phyloP scores from a whole-genome alignment of 257 asterid species.

The Oldenlandia corymbosa region DNA sequence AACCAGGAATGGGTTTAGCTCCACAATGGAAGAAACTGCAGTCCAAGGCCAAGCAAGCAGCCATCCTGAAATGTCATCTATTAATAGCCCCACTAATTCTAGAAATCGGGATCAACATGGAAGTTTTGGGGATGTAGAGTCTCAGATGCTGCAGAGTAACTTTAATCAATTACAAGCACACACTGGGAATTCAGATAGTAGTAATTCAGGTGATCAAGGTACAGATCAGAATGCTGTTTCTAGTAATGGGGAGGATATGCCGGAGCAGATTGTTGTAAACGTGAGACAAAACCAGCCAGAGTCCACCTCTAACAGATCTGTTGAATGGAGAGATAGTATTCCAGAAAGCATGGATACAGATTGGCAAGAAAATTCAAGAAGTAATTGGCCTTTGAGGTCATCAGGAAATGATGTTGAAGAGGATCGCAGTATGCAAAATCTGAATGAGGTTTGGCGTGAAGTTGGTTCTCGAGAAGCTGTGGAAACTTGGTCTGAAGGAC shows the following conservation, averaged over 20 bases:
- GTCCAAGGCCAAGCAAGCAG: slow-evolving; percentile 75
- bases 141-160: slow-evolving; percentile 32
- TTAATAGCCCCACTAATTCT: slow-evolving; percentile 32
- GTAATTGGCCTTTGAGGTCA: slow-evolving; percentile 47
- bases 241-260: slow-evolving; percentile 42
- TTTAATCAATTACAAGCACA: slow-evolving; percentile 35
- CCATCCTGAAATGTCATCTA: slow-evolving; percentile 43
- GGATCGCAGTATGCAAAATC: slow-evolving; percentile 34
- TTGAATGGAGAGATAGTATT: slow-evolving; percentile 34
- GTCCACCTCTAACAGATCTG: slow-evolving; percentile 29
- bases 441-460: slow-evolving; percentile 50
- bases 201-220: slow-evolving; percentile 32
- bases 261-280: slow-evolving; percentile 38
- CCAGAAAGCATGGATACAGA: slow-evolving; percentile 32
- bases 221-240: slow-evolving; percentile 28
- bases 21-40: slow-evolving; percentile 66
- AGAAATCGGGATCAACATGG: slow-evolving; percentile 50
- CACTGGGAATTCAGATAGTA: slow-evolving; percentile 30
- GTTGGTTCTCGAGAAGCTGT: slow-evolving; percentile 57
- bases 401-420: slow-evolving; percentile 35
- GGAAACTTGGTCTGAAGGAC: slow-evolving; percentile 68
- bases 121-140: slow-evolving; percentile 31
- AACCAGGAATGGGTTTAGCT: slow-evolving; percentile 84
- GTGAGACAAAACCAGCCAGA: slow-evolving; percentile 39
- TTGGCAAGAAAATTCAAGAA: slow-evolving; percentile 41